Conservation (phyloP, 352 stramenopile genomes). For the Globisporangium nodosum region DNA sequence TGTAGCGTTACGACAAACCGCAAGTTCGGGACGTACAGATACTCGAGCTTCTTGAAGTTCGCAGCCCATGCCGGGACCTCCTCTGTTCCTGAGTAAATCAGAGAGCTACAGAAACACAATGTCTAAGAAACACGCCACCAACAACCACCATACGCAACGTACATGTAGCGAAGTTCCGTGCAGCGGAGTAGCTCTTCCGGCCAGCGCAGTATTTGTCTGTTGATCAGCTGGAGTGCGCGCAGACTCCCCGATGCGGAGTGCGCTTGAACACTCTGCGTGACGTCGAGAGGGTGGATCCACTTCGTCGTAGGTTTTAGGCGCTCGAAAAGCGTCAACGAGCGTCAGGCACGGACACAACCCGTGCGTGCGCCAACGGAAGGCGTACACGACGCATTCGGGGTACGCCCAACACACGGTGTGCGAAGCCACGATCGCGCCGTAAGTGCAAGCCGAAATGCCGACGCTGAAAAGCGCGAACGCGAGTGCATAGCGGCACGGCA, state of each 20-base stretch:
- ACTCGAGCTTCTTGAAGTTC: constrained; percentile 28
- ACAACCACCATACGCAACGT: background rate
- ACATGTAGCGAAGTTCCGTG: constrained; percentile 32
- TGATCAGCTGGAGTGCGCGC: constrained; percentile 29
- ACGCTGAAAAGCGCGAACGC: constrained; percentile 17
- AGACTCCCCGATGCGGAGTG: constrained; percentile 21
- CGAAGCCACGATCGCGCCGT: constrained; percentile 11
- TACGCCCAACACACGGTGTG: constrained; percentile 10
- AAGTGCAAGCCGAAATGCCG: constrained; percentile 5
- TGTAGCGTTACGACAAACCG: too few relatives aligned
- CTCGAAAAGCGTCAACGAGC: constrained; percentile 21
- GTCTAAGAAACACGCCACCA: background rate
- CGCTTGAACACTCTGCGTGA: constrained; percentile 15
- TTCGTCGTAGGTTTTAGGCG: constrained; percentile 31
- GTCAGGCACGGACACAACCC: constrained; percentile 26
- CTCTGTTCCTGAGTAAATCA: constrained; percentile 26
- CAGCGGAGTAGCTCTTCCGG: constrained; percentile 28
- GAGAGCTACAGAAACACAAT: constrained; percentile 6
- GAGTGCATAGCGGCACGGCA: background rate
- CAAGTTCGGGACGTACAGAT: constrained; percentile 20
- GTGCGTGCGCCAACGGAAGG: constrained; percentile 14
- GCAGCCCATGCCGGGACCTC: constrained; percentile 25
- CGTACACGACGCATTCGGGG: constrained; percentile 22
- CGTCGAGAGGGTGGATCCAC: constrained; percentile 25
- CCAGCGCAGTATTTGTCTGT: constrained; percentile 16